A percentile compares a stretch with the other conserved stretches of the same genome.
Evolutionary conservation across 306 rosid species (phyloP).

Genomic region (Prunus persica): DNA sequence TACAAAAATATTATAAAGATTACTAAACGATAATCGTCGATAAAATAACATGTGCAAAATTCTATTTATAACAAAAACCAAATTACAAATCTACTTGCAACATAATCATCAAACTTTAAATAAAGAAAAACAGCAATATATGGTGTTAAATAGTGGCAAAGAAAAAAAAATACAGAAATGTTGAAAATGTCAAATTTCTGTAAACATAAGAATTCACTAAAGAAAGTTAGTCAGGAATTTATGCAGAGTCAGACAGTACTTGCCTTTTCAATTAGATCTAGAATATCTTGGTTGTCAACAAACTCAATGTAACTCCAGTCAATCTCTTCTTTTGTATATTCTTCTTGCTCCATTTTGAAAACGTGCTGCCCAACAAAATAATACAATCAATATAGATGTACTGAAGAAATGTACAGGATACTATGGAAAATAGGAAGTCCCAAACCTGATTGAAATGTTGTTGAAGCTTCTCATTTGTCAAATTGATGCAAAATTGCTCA

Average conservation of each 20-base stretch:
- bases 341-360: constrained; percentile 99
- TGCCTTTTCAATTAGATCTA: constrained; percentile 98
- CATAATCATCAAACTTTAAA: background rate
- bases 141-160: background rate
- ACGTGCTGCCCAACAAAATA: constrained; percentile 67
- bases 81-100: background rate
- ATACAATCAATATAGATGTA: constrained; percentile 14
- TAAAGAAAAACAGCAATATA: background rate
- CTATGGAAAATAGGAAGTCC: constrained; percentile 16
- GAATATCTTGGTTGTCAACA: constrained; percentile 93
- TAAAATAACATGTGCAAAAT: background rate
- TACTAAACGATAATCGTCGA: background rate
- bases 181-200: background rate
- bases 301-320: constrained; percentile 99
- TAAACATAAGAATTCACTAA: background rate
- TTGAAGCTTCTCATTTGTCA: constrained; percentile 99
- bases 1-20: constrained; percentile 5
- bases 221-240: constrained; percentile 11
- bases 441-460: constrained; percentile 98
- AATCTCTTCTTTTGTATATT: constrained; percentile 95
- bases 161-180: background rate
- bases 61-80: background rate
- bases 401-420: constrained; percentile 18
- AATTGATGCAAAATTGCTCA: constrained; percentile 97
- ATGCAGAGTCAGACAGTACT: constrained; percentile 25